These are phyloP conservation scores for Fusarium siculi DNA, from an alignment of 2,329 filamentous ascomycete genomes.

Conservation along the genomic window DNA sequence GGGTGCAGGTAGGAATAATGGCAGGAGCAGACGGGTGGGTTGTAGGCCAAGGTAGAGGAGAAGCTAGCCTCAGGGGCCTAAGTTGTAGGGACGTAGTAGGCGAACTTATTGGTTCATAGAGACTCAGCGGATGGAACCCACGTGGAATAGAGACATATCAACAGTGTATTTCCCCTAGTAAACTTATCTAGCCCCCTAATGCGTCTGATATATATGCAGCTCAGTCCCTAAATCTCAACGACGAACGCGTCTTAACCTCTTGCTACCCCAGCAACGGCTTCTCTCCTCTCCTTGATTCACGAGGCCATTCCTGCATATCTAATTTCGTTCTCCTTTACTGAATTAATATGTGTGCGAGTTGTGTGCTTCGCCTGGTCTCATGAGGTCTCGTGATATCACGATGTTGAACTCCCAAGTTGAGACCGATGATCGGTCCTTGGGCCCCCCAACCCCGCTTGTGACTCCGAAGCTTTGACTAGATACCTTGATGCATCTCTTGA, in stretches of 20 bases:
- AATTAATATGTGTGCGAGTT: slow-evolving; percentile 24
- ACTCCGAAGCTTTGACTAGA: background rate
- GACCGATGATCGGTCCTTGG: background rate
- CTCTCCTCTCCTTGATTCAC: background rate
- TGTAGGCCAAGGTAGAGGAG: slow-evolving; percentile 6
- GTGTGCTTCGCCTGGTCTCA: background rate
- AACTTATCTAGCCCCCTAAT: background rate
- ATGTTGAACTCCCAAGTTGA: background rate
- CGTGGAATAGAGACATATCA: background rate
- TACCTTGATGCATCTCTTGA: too few species aligned
- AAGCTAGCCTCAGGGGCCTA: background rate
- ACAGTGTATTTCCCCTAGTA: background rate
- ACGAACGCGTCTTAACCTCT: slow-evolving; percentile 3
- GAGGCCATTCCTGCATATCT: background rate
- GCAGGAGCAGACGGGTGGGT: slow-evolving; percentile 18
- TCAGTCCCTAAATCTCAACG: background rate
- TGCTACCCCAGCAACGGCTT: slow-evolving; percentile 6
- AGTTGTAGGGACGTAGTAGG: slow-evolving; percentile 9
- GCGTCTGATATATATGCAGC: slow-evolving; percentile 3
- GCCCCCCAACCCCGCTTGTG: background rate
- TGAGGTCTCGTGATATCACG: background rate
- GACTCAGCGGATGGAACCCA: background rate
- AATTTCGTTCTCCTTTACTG: background rate
- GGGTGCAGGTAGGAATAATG: background rate
- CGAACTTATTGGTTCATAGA: background rate